Evolutionary conservation across 2,329 filamentous ascomycete species (phyloP).

Genomic region (Cytospora paraplurivora): DNA sequence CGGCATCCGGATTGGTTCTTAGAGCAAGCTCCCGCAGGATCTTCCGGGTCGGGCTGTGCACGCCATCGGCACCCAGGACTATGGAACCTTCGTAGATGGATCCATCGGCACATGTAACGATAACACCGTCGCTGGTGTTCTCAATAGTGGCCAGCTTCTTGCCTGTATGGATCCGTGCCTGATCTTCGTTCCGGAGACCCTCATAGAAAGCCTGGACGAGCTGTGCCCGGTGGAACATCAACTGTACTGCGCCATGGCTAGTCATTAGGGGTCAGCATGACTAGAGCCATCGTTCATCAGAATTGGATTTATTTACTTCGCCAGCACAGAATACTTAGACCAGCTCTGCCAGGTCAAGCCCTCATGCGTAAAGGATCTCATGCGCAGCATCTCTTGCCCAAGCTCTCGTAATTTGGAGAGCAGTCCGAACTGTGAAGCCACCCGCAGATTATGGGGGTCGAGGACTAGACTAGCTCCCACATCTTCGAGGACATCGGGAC

Average conservation of each 20-base stretch:
- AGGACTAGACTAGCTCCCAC: constrained; percentile 39
- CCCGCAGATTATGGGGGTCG: constrained; percentile 34
- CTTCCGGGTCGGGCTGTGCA: constrained; percentile 41
- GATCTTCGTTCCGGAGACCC: constrained; percentile 8
- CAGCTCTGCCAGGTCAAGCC: constrained; percentile 1
- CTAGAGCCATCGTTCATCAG: neutral
- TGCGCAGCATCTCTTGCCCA: constrained; percentile 15
- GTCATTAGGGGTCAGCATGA: neutral
- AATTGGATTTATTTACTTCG: constrained; percentile 1
- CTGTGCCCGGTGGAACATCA: constrained; percentile 22
- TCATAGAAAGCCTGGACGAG: constrained; percentile 16
- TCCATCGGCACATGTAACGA: constrained; percentile 18
- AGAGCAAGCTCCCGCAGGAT: constrained; percentile 40
- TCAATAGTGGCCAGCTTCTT: constrained; percentile 23
- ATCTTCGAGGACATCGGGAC: constrained; percentile 35
- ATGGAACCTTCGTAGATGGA: constrained; percentile 39
- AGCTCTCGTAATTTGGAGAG: constrained; percentile 35
- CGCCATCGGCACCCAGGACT: constrained; percentile 48
- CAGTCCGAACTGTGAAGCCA: constrained; percentile 40
- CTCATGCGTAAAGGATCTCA: constrained; percentile 2
- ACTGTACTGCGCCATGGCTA: constrained; percentile 9
- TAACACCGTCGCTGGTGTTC: constrained; percentile 13
- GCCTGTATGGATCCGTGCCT: constrained; percentile 1
- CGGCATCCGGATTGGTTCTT: constrained; percentile 19
- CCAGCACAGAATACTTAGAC: neutral